These are phyloP conservation scores for Conoideocrella luteorostrata DNA, from an alignment of 2,329 filamentous ascomycete species.

Conservation along the genomic window DNA sequence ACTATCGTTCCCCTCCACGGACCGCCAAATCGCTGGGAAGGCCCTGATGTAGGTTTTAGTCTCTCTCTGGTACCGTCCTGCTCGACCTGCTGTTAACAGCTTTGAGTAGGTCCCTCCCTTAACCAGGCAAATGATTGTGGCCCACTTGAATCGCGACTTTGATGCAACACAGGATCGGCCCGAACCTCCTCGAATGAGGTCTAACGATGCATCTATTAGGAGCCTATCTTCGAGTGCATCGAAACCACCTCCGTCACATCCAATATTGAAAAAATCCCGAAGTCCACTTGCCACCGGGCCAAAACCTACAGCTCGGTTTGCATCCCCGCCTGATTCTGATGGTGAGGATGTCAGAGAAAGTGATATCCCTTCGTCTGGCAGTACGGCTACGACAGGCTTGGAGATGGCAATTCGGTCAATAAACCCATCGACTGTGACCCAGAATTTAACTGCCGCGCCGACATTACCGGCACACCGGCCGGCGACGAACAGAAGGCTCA, in stretches of 20 bases:
- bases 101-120: slow-evolving; percentile 20
- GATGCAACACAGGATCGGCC: slow-evolving; percentile 9
- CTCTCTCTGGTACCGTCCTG: not conserved
- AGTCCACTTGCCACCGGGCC: slow-evolving; percentile 47
- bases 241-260: slow-evolving; percentile 43
- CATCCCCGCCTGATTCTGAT: slow-evolving; percentile 45
- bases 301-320: slow-evolving; percentile 55
- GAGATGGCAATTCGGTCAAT: slow-evolving; percentile 23
- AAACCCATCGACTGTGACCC: slow-evolving; percentile 18
- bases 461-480: slow-evolving; percentile 39
- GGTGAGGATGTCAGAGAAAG: slow-evolving; percentile 30
- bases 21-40: slow-evolving; percentile 47
- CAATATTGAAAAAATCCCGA: slow-evolving; percentile 54
- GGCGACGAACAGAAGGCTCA: slow-evolving; percentile 37
- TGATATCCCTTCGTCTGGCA: slow-evolving; percentile 35
- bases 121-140: slow-evolving; percentile 22
- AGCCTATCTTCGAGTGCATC: slow-evolving; percentile 34
- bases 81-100: not conserved
- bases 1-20: slow-evolving; percentile 50
- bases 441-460: slow-evolving; percentile 39
- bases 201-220: slow-evolving; percentile 16
- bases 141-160: slow-evolving; percentile 14
- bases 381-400: slow-evolving; percentile 26
- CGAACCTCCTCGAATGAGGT: slow-evolving; percentile 11
- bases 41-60: slow-evolving; percentile 35